Evolutionary conservation across 345 rosid genomes (phyloP).

Genomic region (Acer yangbiense): DNA sequence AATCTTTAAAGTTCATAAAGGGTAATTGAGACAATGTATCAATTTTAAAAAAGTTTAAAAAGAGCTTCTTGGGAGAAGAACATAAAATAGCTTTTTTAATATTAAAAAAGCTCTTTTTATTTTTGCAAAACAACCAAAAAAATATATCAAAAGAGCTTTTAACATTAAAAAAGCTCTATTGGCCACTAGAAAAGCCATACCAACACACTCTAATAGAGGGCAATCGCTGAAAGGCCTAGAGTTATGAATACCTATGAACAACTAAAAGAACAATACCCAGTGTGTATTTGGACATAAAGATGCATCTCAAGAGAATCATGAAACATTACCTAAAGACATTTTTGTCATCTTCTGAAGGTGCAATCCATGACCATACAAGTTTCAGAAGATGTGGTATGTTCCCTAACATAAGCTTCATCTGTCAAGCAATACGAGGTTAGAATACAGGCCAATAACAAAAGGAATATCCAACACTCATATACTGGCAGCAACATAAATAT

Average conservation of each 20-base stretch:
- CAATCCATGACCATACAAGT: constrained; percentile 95
- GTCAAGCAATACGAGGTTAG: constrained; percentile 31
- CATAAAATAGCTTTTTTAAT: too few species aligned
- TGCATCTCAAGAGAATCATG: neutral
- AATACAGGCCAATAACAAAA: neutral
- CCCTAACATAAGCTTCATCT: constrained; percentile 98
- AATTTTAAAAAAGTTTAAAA: too few species aligned
- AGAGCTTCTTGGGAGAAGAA: too few species aligned
- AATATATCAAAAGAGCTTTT: too few species aligned
- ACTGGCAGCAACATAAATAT: neutral
- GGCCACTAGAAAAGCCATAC: too few species aligned
- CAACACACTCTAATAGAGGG: too few species aligned
- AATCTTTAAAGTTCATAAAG: too few species aligned
- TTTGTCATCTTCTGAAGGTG: constrained; percentile 86
- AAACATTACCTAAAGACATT: constrained; percentile 65
- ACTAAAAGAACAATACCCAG: neutral
- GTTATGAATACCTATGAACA: neutral
- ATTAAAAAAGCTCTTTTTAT: too few species aligned
- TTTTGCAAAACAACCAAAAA: too few species aligned
- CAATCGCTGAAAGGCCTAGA: neutral
- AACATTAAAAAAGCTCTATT: too few species aligned
- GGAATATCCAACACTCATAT: neutral
- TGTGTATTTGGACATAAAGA: neutral
- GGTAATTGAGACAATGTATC: too few species aligned
- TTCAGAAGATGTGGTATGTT: constrained; percentile 86